Evolutionary conservation across 192 early-diverging fungal species (phyloP).

Genomic region (Podila clonocystis): DNA sequence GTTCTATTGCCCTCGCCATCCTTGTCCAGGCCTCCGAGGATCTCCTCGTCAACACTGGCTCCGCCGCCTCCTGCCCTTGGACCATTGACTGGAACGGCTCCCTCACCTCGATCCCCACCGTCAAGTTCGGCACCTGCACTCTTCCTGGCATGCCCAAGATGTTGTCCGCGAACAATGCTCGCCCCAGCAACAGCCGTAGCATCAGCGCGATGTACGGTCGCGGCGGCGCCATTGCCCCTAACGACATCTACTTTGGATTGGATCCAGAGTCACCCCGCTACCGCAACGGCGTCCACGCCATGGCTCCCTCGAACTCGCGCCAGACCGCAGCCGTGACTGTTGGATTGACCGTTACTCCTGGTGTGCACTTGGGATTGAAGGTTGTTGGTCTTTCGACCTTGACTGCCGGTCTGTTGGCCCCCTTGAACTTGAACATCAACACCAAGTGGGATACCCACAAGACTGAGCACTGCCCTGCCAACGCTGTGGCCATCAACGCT

Average conservation of each 20-base stretch:
- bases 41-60: slow-evolving; percentile 41
- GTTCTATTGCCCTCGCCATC: slow-evolving; percentile 11
- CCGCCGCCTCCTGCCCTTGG: slow-evolving; percentile 27
- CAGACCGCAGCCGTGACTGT: slow-evolving; percentile 23
- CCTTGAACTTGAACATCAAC: slow-evolving; percentile 22
- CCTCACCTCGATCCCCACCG: slow-evolving; percentile 15
- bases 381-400: slow-evolving; percentile 19
- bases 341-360: slow-evolving; percentile 21
- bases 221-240: background rate
- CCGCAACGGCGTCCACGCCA: slow-evolving; percentile 8
- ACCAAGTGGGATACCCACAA: slow-evolving; percentile 32
- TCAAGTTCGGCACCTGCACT: slow-evolving; percentile 39
- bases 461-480: slow-evolving; percentile 21
- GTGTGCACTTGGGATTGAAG: slow-evolving; percentile 14
- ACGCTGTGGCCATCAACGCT: slow-evolving; percentile 11
- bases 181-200: background rate
- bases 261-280: slow-evolving; percentile 8
- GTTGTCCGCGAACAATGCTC: background rate
- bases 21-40: slow-evolving; percentile 40
- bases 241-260: slow-evolving; percentile 15
- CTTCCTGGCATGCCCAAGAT: slow-evolving; percentile 27
- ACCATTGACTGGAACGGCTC: slow-evolving; percentile 40
- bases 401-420: slow-evolving; percentile 19
- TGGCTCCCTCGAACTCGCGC: slow-evolving; percentile 3
- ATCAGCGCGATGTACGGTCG: background rate